Evolutionary conservation across 805 yeast species (phyloP).

Genomic region (Barnettozyma sucrosica): DNA sequence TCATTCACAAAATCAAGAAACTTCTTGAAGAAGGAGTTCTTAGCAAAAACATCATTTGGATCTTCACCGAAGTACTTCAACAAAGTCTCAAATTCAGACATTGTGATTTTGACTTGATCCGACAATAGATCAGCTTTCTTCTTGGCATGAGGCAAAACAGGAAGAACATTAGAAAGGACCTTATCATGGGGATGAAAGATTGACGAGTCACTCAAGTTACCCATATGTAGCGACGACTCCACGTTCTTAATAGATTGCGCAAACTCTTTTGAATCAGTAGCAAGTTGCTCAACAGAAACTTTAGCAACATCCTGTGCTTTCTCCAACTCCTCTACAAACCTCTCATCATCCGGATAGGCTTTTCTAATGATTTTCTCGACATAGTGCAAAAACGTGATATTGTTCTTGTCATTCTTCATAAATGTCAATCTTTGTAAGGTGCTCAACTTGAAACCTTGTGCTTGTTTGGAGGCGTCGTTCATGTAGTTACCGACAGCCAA

Average conservation of each 20-base stretch:
- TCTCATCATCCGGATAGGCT: constrained; percentile 72
- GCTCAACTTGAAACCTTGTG: constrained; percentile 83
- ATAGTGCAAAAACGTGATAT: constrained; percentile 77
- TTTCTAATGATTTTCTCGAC: constrained; percentile 84
- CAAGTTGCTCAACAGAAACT: constrained; percentile 76
- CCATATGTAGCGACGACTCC: constrained; percentile 67
- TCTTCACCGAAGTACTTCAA: constrained; percentile 93
- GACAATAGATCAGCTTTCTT: constrained; percentile 59
- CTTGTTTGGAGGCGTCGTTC: constrained; percentile 83
- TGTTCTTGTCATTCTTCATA: constrained; percentile 82
- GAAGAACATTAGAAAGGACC: constrained; percentile 53
- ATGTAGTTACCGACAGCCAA: constrained; percentile 91
- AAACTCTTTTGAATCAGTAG: constrained; percentile 63
- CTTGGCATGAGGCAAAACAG: constrained; percentile 70
- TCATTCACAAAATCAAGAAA: constrained; percentile 75
- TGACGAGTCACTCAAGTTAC: constrained; percentile 76
- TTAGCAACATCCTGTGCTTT: constrained; percentile 50
- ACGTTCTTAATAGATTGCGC: constrained; percentile 60
- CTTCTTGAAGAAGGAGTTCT: constrained; percentile 67
- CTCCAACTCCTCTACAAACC: constrained; percentile 68
- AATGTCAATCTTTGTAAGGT: constrained; percentile 87
- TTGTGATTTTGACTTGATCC: constrained; percentile 56
- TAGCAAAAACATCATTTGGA: constrained; percentile 57
- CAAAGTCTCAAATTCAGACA: constrained; percentile 59
- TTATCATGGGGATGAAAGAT: constrained; percentile 81